Evolutionary conservation across 257 asterid species (phyloP).

Genomic region (Capsicum pubescens): DNA sequence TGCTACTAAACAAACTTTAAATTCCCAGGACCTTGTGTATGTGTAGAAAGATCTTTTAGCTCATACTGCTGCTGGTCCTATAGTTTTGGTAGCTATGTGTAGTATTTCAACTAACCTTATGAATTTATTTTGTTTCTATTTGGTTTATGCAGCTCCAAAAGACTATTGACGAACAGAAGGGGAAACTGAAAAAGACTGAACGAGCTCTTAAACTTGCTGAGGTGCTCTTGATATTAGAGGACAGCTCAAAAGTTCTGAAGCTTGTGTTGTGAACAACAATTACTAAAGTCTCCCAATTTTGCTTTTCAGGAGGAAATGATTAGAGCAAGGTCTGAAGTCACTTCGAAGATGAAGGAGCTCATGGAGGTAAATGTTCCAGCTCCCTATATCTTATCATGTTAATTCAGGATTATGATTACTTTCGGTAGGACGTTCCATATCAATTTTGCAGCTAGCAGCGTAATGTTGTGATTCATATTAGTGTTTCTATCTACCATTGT

Average conservation of each 20-base stretch:
- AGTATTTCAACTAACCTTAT: not conserved
- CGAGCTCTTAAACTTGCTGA: constrained; percentile 95
- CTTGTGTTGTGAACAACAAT: constrained; percentile 22
- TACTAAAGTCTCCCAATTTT: constrained; percentile 22
- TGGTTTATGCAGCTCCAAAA: constrained; percentile 71
- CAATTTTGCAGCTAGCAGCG: constrained; percentile 14
- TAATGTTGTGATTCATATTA: not conserved
- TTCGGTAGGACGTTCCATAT: not conserved
- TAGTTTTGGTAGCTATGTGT: not conserved
- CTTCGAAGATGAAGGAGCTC: constrained; percentile 65
- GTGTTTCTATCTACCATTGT: not conserved
- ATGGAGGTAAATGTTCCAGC: constrained; percentile 56
- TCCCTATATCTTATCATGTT: not conserved
- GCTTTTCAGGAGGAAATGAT: constrained; percentile 81
- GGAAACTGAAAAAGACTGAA: constrained; percentile 82
- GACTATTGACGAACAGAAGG: constrained; percentile 62
- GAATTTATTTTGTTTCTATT: not conserved
- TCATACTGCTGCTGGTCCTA: not conserved
- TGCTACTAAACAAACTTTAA: not conserved
- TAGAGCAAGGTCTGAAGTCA: constrained; percentile 78
- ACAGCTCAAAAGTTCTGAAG: constrained; percentile 15
- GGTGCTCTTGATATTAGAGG: constrained; percentile 46
- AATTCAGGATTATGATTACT: constrained; percentile 11
- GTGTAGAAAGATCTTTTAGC: not conserved
- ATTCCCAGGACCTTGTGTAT: constrained; percentile 17